Evolutionary conservation across 2,329 filamentous ascomycete genomes (phyloP).

Genomic region (Chrysoporthe austroafricana): DNA sequence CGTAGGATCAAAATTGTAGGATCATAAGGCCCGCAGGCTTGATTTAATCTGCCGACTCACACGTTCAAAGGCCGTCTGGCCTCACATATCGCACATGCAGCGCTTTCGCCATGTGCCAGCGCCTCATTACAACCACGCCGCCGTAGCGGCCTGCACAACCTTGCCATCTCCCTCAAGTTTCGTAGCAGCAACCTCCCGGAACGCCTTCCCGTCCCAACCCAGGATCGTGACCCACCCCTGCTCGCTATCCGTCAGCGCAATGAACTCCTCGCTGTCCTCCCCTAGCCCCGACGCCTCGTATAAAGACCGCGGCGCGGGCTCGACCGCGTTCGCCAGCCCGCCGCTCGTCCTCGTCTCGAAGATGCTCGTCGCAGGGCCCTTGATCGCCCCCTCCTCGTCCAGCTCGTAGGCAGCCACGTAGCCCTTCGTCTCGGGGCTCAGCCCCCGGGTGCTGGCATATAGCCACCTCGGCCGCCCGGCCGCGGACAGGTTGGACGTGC

Average conservation of each 20-base stretch:
- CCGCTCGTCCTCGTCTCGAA: conserved; percentile 31
- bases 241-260: conserved; percentile 30
- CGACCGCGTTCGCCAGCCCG: conserved; percentile 31
- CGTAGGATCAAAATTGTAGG: too few species aligned
- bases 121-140: conserved; percentile 41
- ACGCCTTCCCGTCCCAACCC: conserved; percentile 31
- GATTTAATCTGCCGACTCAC: too few species aligned
- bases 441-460: conserved; percentile 30
- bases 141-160: conserved; percentile 24
- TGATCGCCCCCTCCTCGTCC: conserved; percentile 22
- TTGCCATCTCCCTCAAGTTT: conserved; percentile 13
- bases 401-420: conserved; percentile 30
- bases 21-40: too few species aligned
- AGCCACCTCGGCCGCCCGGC: conserved; percentile 23
- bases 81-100: conserved; percentile 21
- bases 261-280: conserved; percentile 21
- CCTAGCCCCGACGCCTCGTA: background rate
- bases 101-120: conserved; percentile 32
- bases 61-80: too few species aligned
- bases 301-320: conserved; percentile 29
- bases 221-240: conserved; percentile 27
- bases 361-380: conserved; percentile 24
- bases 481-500: conserved; percentile 20
- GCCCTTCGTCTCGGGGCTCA: conserved; percentile 26
- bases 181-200: conserved; percentile 23